Percentiles rank a stretch among this genome's conserved stretches.
These are phyloP conservation scores for Pulveroboletus sp. DNA, from an alignment of 768 basidiomycete species.

Conservation along the genomic window DNA sequence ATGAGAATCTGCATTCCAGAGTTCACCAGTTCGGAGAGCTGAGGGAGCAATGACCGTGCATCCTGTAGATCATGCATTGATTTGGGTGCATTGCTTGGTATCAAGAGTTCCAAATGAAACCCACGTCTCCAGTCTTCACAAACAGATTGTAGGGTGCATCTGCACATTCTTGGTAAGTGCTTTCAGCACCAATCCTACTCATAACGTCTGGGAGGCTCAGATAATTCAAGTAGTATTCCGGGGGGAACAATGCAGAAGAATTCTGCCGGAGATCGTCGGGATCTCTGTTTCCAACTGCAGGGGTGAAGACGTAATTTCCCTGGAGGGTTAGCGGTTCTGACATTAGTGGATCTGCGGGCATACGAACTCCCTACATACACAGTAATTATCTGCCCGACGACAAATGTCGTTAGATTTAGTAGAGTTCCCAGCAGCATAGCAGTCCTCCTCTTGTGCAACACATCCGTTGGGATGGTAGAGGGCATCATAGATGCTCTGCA, in stretches of 20 bases:
- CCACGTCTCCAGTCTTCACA: constrained; percentile 51
- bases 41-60: constrained; percentile 35
- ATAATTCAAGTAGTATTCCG: constrained; percentile 50
- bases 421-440: constrained; percentile 50
- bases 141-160: constrained; percentile 41
- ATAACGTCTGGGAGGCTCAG: constrained; percentile 35
- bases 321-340: constrained; percentile 22
- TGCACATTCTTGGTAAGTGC: constrained; percentile 46
- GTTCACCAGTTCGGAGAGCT: constrained; percentile 33
- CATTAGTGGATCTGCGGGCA: not conserved
- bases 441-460: constrained; percentile 51
- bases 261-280: constrained; percentile 56
- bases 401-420: constrained; percentile 48
- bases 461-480: constrained; percentile 50
- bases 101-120: constrained; percentile 7
- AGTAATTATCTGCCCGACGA: constrained; percentile 46
- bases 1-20: constrained; percentile 36
- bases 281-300: constrained; percentile 51
- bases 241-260: constrained; percentile 47
- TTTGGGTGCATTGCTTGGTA: not conserved
- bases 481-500: constrained; percentile 44
- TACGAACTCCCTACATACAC: constrained; percentile 37
- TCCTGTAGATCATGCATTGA: constrained; percentile 14
- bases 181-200: constrained; percentile 49
- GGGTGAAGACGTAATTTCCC: constrained; percentile 44